Evolutionary conservation across 2,329 filamentous ascomycete genomes (phyloP), one percentile per base, ranked within the genome.

Genomic region (Fusarium sp.): DNA sequence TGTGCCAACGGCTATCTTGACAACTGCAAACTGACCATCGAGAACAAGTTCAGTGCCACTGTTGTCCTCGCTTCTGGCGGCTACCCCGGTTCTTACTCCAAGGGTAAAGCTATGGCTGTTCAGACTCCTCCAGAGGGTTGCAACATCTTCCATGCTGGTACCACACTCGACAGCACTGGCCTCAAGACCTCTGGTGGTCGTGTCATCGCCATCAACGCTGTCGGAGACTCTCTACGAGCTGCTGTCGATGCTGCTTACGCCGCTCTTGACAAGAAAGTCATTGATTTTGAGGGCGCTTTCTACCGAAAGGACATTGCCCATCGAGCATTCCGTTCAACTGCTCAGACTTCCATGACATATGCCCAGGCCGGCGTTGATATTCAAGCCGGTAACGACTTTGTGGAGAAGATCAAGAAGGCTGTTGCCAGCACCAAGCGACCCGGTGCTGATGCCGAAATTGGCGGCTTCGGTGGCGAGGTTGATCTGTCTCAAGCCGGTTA

Each of bases 61-160:
- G 94, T 99, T 33, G 94, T 98, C n/a, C 90, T 97, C 18, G 93
- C 95, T 53, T 92, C 96, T 11, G 93, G 91, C 21, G 96, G 96
- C 5, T 99, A 99, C 77, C 96, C 96, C 7, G 92, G 90, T 55
- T 84, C 88, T 2, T 98, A 98, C 78, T 85, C 87, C 51, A 97
- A 97, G 82, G 94, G 93, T 54, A 91, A 80, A 41, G 82, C 79
- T 69, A 91, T 86, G 79, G 79, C 76, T 49, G 81, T 91, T 13
- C 74, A 78, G 18, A 71, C 76, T 21, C 80, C 81, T 54, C 83
- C 79, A 49, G 67, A 78, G 4, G 83, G 80, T n/a, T 78, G 78
- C 49, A 89, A 91, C 65, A 88, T 97, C 65, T 99, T 99, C 87
- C 96, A 99, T 76, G 96, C 96, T 7, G 96, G 96, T 27, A 99